Percentiles rank a stretch among this genome's conserved stretches.
Evolutionary conservation across 345 rosid genomes (phyloP).

Genomic region (Stellera chamaejasme): DNA sequence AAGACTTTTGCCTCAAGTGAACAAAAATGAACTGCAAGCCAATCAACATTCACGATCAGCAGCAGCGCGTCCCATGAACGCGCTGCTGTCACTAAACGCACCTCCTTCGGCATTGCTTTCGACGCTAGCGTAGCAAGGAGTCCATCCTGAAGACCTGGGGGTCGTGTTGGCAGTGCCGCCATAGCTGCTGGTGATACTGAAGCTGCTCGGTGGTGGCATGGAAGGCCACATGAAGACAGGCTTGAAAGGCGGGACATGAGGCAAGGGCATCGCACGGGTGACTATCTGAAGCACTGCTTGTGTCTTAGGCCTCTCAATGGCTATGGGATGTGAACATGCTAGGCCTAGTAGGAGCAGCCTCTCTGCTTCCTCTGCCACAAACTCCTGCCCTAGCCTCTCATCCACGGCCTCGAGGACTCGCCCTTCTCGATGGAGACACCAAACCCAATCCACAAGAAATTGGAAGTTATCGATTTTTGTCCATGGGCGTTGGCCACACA

Average conservation of each 20-base stretch:
- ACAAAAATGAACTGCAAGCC: too few species aligned
- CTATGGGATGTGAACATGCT: constrained; percentile 45
- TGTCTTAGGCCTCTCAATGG: constrained; percentile 40
- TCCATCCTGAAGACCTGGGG: constrained; percentile 34
- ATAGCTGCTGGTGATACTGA: constrained; percentile 7
- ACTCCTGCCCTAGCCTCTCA: constrained; percentile 25
- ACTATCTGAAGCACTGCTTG: constrained; percentile 30
- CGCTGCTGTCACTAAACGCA: constrained; percentile 19
- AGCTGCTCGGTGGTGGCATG: constrained; percentile 9
- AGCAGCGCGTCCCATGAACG: constrained; percentile 11
- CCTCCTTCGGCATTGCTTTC: constrained; percentile 12
- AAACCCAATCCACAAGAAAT: constrained; percentile 41
- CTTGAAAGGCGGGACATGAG: constrained; percentile 37
- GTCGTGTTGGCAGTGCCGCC: constrained; percentile 16
- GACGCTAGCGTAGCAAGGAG: constrained; percentile 18
- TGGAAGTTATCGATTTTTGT: constrained; percentile 23
- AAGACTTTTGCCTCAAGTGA: too few species aligned
- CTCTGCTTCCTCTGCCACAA: constrained; percentile 27
- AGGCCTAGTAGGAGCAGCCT: constrained; percentile 39
- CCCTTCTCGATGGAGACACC: constrained; percentile 44
- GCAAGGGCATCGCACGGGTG: constrained; percentile 26
- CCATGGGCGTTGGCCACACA: constrained; percentile 47
- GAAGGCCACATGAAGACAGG: constrained; percentile 47
- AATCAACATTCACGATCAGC: background rate
- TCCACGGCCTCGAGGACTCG: constrained; percentile 43